A percentile compares a stretch with the other conserved stretches of the same genome.
Evolutionary conservation across 1,284 basidiomycete genomes (phyloP).

Genomic region (Stereum hirsutum): DNA sequence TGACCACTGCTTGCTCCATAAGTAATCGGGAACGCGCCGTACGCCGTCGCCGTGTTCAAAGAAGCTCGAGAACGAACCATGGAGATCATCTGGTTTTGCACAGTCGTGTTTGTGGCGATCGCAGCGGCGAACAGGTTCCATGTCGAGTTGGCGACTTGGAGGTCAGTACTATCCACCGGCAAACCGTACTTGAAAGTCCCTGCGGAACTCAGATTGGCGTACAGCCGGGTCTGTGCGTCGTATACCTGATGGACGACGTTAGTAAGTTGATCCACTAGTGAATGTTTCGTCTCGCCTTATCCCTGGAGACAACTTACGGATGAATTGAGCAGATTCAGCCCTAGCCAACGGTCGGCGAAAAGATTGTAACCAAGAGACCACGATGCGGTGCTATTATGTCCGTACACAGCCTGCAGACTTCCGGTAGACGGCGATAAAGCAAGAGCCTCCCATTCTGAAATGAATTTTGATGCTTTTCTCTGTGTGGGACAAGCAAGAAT

Average conservation of each 20-base stretch:
- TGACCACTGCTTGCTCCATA: slow-evolving; percentile 4
- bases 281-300: slow-evolving; percentile 1
- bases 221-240: slow-evolving; percentile 1
- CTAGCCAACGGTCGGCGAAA: slow-evolving; percentile 27
- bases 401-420: slow-evolving; percentile 15
- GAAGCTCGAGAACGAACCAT: slow-evolving; percentile 8
- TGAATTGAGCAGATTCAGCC: slow-evolving; percentile 18
- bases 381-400: slow-evolving; percentile 13
- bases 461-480: slow-evolving; percentile 3
- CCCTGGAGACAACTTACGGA: slow-evolving; percentile 3
- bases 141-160: no score
- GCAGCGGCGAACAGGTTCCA: slow-evolving; percentile 11
- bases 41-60: background rate
- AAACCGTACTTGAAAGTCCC: background rate
- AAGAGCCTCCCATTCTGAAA: slow-evolving; percentile 9
- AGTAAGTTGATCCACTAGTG: background rate
- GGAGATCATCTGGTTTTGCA: slow-evolving; percentile 5
- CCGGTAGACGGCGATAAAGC: slow-evolving; percentile 4
- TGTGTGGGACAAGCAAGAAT: no score
- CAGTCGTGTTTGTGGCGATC: slow-evolving; percentile 2
- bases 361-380: slow-evolving; percentile 38
- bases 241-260: slow-evolving; percentile 5
- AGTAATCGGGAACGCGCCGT: slow-evolving; percentile 2
- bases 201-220: background rate
- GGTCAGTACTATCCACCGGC: background rate